Evolutionary conservation across 2,329 filamentous ascomycete genomes (phyloP).

Genomic region (Aspergillus piperis): DNA sequence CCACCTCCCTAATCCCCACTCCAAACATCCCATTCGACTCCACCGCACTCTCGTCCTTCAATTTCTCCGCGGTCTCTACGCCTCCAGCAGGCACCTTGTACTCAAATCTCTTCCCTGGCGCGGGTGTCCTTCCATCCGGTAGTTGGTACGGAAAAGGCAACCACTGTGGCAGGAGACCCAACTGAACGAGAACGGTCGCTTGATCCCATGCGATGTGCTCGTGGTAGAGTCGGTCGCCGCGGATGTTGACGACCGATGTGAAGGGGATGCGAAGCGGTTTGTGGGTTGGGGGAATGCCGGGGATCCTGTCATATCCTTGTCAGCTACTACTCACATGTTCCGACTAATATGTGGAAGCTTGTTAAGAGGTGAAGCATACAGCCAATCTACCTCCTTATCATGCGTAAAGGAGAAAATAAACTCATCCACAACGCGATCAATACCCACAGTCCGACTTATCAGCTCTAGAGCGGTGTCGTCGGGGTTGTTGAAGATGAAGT

Average conservation of each 20-base stretch:
- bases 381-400: conserved; percentile 64
- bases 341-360: no score
- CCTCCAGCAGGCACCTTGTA: conserved; percentile 64
- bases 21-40: conserved; percentile 56
- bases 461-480: conserved; percentile 67
- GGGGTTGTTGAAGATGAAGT: conserved; percentile 76
- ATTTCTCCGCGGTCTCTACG: conserved; percentile 54
- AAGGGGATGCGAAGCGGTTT: conserved; percentile 61
- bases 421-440: conserved; percentile 71
- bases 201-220: conserved; percentile 75
- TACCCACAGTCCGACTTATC: conserved; percentile 69
- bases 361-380: conserved; percentile 51
- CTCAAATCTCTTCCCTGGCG: conserved; percentile 52
- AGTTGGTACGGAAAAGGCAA: conserved; percentile 63
- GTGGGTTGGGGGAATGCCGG: conserved; percentile 61
- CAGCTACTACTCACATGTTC: no score
- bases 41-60: conserved; percentile 52
- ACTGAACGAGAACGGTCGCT: conserved; percentile 61
- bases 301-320: conserved; percentile 44
- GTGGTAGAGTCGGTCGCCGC: conserved; percentile 68
- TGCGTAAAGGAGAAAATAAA: conserved; percentile 69
- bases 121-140: conserved; percentile 39
- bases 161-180: conserved; percentile 65
- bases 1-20: conserved; percentile 34
- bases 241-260: conserved; percentile 65